These are phyloP conservation scores for Gossypium davidsonii DNA, from an alignment of 441 rosid species.

Conservation along the genomic window DNA sequence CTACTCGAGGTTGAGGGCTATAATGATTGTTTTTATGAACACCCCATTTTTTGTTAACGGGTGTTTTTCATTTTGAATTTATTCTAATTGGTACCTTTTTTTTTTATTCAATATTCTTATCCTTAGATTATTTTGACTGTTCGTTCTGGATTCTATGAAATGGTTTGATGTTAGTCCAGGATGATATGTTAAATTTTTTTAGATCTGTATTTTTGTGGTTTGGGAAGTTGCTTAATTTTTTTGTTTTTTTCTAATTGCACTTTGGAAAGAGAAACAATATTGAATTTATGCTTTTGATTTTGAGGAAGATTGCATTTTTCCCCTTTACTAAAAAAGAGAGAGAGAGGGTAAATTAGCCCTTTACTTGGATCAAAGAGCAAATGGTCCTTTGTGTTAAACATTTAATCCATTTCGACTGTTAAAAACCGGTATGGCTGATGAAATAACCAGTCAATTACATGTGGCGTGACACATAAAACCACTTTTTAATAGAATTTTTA, in stretches of 20 bases:
- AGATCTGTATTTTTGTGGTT: background rate
- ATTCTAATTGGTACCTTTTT: background rate
- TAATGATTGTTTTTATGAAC: background rate
- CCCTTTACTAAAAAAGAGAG: no score
- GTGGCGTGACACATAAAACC: no score
- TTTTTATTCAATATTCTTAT: background rate
- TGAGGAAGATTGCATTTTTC: no score
- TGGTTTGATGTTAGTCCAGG: background rate
- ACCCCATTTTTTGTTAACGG: background rate
- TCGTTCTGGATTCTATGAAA: background rate
- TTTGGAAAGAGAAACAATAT: background rate
- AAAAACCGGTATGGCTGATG: no score
- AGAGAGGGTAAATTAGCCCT: no score
- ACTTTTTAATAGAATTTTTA: no score
- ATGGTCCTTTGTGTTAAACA: no score
- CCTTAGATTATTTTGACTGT: background rate
- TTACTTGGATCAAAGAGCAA: no score
- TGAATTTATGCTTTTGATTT: background rate
- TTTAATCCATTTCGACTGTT: no score
- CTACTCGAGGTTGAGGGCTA: background rate
- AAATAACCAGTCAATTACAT: no score
- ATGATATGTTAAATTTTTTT: background rate
- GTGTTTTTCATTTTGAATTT: background rate
- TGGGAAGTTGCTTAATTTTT: background rate
- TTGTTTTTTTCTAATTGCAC: background rate